phyloP scores from a whole-genome alignment of 495 filamentous ascomycete genomes.

The Podospora sp. region DNA sequence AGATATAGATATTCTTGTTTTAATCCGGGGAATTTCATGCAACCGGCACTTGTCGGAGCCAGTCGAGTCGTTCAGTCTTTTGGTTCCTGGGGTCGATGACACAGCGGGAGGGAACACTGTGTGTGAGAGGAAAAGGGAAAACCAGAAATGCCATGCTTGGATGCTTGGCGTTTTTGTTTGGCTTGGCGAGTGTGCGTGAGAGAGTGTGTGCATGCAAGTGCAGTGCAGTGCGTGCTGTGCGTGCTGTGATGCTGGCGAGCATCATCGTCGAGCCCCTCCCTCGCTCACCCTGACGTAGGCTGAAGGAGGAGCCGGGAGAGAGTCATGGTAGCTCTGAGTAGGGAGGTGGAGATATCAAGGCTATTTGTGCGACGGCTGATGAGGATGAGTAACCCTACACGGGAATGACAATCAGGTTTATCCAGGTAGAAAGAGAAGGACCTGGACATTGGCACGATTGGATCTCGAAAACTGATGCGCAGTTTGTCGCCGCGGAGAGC shows the following conservation, averaged over 20 bases:
- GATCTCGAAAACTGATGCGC: background rate
- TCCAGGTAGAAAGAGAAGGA: background rate
- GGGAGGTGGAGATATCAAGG: background rate
- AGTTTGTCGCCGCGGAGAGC: background rate
- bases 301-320: background rate
- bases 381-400: background rate
- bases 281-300: background rate
- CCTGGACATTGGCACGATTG: background rate
- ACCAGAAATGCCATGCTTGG: background rate
- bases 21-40: conserved; percentile 12
- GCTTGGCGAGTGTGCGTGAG: background rate
- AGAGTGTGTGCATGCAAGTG: background rate
- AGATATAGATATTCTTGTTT: conserved; percentile 7
- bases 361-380: background rate
- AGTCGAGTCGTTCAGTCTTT: background rate
- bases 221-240: background rate
- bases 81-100: background rate
- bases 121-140: background rate
- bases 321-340: background rate
- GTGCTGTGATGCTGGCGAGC: background rate
- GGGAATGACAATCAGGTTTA: background rate
- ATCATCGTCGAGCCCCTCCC: background rate
- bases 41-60: background rate
- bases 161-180: background rate
- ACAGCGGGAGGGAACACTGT: background rate